Evolutionary conservation across 345 rosid genomes (phyloP).

Genomic region (Nasturtium officinale): DNA sequence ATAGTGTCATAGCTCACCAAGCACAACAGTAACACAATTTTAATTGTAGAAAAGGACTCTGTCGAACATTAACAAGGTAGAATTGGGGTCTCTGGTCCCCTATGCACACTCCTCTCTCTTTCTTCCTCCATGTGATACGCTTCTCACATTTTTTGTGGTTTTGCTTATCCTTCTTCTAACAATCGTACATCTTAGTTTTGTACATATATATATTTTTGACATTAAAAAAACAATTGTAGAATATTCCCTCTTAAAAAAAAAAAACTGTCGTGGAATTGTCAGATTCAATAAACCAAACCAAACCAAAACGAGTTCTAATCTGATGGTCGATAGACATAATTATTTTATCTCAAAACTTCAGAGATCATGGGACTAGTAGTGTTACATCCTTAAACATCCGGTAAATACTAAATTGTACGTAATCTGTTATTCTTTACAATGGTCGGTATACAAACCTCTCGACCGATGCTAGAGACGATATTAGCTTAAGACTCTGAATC

Average conservation of each 20-base stretch:
- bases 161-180: conserved; percentile 13
- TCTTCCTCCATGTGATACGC: conserved; percentile 35
- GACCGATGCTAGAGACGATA: not conserved
- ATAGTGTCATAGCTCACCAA: conserved; percentile 28
- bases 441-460: not conserved
- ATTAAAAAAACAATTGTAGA: not conserved
- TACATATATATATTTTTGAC: conserved; percentile 5
- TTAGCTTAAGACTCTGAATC: not conserved
- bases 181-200: conserved; percentile 28
- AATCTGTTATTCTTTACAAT: not conserved
- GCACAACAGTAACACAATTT: no score
- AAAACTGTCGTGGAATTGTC: not conserved
- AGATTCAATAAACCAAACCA: conserved; percentile 2
- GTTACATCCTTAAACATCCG: not conserved
- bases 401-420: not conserved
- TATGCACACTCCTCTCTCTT: conserved; percentile 1
- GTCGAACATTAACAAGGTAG: conserved; percentile 32
- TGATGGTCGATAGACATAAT: not conserved
- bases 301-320: not conserved
- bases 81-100: conserved; percentile 40
- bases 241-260: not conserved
- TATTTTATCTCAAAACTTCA: not conserved
- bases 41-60: conserved; percentile 29
- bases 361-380: not conserved
- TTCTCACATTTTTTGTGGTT: conserved; percentile 35